These are phyloP conservation scores for Podila verticillata DNA, from an alignment of 192 early-diverging fungal species.

Conservation along the genomic window DNA sequence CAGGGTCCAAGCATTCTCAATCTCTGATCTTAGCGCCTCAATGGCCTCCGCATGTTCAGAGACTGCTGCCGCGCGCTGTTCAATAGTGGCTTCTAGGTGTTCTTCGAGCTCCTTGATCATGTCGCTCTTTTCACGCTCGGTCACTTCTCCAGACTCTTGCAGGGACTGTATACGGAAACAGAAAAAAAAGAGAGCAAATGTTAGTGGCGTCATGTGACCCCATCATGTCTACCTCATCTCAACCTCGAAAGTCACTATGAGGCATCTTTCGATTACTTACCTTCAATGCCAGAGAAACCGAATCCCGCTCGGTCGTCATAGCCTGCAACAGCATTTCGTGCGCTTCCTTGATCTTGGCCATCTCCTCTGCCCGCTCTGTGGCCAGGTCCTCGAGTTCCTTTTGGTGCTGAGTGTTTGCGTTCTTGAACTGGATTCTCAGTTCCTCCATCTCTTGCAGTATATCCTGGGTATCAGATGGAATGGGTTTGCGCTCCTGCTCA, in stretches of 20 bases:
- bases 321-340: constrained; percentile 18
- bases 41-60: constrained; percentile 23
- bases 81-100: constrained; percentile 6
- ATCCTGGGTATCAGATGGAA: constrained; percentile 39
- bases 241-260: background rate
- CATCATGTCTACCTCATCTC: too few relatives aligned
- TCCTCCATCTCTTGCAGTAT: constrained; percentile 47
- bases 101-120: constrained; percentile 22
- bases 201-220: background rate
- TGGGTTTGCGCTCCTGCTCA: constrained; percentile 38
- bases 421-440: constrained; percentile 28
- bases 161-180: constrained; percentile 8
- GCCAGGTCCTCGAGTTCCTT: constrained; percentile 21
- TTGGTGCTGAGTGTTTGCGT: constrained; percentile 26
- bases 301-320: constrained; percentile 24
- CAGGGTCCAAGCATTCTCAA: constrained; percentile 23
- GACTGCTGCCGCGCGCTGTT: constrained; percentile 6
- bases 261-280: constrained; percentile 1
- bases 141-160: constrained; percentile 22
- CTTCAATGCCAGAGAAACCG: constrained; percentile 14
- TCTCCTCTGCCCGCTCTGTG: constrained; percentile 11
- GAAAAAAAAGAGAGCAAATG: background rate
- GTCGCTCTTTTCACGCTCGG: constrained; percentile 19
- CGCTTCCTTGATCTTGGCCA: constrained; percentile 26
- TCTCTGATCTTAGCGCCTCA: constrained; percentile 13